Percentiles rank a stretch among this genome's conserved stretches.
These are phyloP conservation scores for Leishmania amazonensis DNA, from an alignment of 208 protist genomes.

Conservation along the genomic window DNA sequence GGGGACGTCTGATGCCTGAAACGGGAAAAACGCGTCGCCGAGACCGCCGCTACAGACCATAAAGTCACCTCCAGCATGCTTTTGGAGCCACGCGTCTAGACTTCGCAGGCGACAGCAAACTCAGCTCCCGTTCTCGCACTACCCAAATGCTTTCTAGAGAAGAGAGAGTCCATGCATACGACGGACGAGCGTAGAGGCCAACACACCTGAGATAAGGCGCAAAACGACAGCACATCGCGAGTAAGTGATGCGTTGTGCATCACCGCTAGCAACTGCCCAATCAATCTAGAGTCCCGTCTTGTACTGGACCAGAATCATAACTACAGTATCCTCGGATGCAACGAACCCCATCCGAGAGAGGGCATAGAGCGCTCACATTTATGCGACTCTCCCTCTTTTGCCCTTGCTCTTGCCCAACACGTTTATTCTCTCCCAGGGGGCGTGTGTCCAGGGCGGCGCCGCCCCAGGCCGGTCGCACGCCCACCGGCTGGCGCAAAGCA, in stretches of 20 bases:
- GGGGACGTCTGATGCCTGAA: background rate
- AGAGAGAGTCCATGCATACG: conserved; percentile 30
- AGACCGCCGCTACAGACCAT: background rate
- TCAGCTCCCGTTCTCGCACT: conserved; percentile 39
- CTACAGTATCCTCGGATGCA: conserved; percentile 36
- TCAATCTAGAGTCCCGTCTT: conserved; percentile 8
- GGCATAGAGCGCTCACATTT: conserved; percentile 32
- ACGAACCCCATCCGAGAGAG: conserved; percentile 17
- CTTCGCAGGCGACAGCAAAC: conserved; percentile 29
- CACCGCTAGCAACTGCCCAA: background rate
- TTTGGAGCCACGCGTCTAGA: conserved; percentile 7
- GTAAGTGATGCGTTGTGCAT: too few species aligned
- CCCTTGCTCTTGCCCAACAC: background rate
- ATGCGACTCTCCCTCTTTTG: background rate
- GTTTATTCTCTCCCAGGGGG: background rate
- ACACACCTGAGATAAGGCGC: conserved; percentile 41
- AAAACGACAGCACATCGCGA: conserved; percentile 14
- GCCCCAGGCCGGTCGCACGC: background rate
- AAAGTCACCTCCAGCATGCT: background rate
- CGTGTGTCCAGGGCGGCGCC: too few species aligned
- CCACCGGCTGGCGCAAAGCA: background rate
- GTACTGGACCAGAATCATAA: conserved; percentile 37
- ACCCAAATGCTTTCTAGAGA: conserved; percentile 26
- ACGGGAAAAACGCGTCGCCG: conserved; percentile 11
- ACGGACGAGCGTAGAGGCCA: conserved; percentile 26